Percentiles rank a stretch among this genome's conserved stretches.
These are phyloP conservation scores for Speleostelium caveatum DNA, from an alignment of 78 protist species.

Conservation along the genomic window DNA sequence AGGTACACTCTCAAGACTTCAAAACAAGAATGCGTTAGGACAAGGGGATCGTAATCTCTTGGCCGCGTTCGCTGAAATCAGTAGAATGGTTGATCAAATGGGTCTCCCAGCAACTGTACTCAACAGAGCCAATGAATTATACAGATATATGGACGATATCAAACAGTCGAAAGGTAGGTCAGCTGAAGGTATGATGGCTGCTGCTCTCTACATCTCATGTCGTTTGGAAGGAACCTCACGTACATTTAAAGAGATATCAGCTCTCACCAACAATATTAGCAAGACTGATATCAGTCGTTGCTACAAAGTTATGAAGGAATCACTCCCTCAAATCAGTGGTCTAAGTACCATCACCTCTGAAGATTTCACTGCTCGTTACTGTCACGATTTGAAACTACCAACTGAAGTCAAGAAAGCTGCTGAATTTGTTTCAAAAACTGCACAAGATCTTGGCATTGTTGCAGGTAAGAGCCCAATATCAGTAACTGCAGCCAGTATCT, in stretches of 20 bases:
- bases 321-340: background rate
- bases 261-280: slow-evolving; percentile 46
- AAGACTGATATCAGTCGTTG: slow-evolving; percentile 46
- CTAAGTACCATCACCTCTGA: slow-evolving; percentile 63
- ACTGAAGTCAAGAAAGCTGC: slow-evolving; percentile 52
- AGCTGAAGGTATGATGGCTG: slow-evolving; percentile 67
- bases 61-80: slow-evolving; percentile 64
- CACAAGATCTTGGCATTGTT: slow-evolving; percentile 66
- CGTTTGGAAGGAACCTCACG: slow-evolving; percentile 43
- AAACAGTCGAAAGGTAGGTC: slow-evolving; percentile 32
- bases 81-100: slow-evolving; percentile 60
- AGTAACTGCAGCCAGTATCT: slow-evolving; percentile 65
- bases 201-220: slow-evolving; percentile 54
- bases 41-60: slow-evolving; percentile 51
- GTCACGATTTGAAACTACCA: slow-evolving; percentile 41
- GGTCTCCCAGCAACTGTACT: slow-evolving; percentile 62
- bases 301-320: slow-evolving; percentile 57
- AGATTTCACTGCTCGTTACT: slow-evolving; percentile 66
- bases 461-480: slow-evolving; percentile 76
- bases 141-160: slow-evolving; percentile 55
- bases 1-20: slow-evolving; percentile 38
- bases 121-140: slow-evolving; percentile 58
- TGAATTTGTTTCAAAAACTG: slow-evolving; percentile 56
- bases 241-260: slow-evolving; percentile 58
- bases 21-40: slow-evolving; percentile 54